Percentiles rank a stretch among this genome's conserved stretches.
These are phyloP conservation scores for Ambispora gerdemannii DNA, from an alignment of 192 early-diverging fungal genomes.

Conservation along the genomic window DNA sequence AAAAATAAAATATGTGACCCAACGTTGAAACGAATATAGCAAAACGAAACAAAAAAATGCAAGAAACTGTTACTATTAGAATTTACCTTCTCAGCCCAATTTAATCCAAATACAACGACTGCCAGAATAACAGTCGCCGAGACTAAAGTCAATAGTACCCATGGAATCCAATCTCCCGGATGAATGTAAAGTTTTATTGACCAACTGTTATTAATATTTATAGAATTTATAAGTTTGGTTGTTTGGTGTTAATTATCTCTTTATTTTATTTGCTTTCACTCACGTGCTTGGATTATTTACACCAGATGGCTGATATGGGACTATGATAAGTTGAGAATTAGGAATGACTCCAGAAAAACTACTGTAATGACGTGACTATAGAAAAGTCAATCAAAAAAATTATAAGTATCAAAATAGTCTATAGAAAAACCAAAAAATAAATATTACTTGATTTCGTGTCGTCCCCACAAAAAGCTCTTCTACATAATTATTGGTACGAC, in stretches of 20 bases:
- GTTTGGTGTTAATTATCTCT: neutral
- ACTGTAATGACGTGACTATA: conserved; percentile 48
- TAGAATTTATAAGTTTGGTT: no score
- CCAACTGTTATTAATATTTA: conserved; percentile 65
- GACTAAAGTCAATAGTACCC: conserved; percentile 74
- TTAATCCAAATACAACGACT: conserved; percentile 65
- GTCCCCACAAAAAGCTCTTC: conserved; percentile 88
- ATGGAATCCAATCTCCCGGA: conserved; percentile 75
- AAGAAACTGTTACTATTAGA: neutral
- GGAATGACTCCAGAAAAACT: conserved; percentile 86
- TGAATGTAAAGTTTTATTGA: conserved; percentile 87
- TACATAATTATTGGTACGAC: conserved; percentile 94
- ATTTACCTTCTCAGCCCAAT: conserved; percentile 72
- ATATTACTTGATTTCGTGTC: conserved; percentile 54
- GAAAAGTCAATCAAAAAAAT: neutral
- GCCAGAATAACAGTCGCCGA: conserved; percentile 68
- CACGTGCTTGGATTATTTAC: conserved; percentile 45
- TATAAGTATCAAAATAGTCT: neutral
- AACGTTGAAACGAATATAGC: no score
- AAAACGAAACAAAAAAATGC: neutral
- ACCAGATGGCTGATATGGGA: conserved; percentile 65
- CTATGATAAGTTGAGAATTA: conserved; percentile 86
- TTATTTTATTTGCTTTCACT: neutral
- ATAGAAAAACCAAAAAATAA: conserved; percentile 10
- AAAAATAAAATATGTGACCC: neutral